Percentiles rank a stretch among this genome's conserved stretches.
These are phyloP conservation scores for Ruellia speciosa DNA, from an alignment of 305 asterid genomes.

Conservation along the genomic window DNA sequence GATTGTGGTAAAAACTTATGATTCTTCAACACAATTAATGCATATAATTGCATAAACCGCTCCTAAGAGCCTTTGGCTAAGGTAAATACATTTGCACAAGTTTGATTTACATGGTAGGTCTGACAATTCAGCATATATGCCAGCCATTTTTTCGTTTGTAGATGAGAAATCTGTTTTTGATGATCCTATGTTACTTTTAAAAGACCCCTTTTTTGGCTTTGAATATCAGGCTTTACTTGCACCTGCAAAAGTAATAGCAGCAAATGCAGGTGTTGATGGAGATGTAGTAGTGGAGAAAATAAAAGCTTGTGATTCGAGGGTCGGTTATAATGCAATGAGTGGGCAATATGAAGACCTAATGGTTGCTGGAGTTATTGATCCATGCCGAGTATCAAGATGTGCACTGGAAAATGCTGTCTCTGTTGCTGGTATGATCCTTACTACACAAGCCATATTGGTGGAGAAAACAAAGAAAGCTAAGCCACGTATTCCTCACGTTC, in stretches of 20 bases:
- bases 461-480: slow-evolving; percentile 59
- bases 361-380: slow-evolving; percentile 79
- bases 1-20: too few relatives aligned
- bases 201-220: slow-evolving; percentile 10
- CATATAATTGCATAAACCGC: too few relatives aligned
- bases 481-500: slow-evolving; percentile 57
- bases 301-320: slow-evolving; percentile 37
- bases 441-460: slow-evolving; percentile 81
- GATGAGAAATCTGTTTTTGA: background rate
- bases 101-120: too few relatives aligned
- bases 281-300: slow-evolving; percentile 61
- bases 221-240: slow-evolving; percentile 89
- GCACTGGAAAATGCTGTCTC: slow-evolving; percentile 89
- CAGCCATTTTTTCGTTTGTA: background rate
- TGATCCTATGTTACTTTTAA: background rate
- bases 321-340: slow-evolving; percentile 77
- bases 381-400: slow-evolving; percentile 65
- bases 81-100: too few relatives aligned
- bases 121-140: too few relatives aligned
- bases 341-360: slow-evolving; percentile 73
- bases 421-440: slow-evolving; percentile 75
- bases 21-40: too few relatives aligned
- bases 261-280: slow-evolving; percentile 87
- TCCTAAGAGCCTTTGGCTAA: too few relatives aligned
- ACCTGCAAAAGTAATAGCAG: slow-evolving; percentile 73